Conservation (phyloP, 768 basidiomycete genomes). For the Panaeolus cyanescens region DNA sequence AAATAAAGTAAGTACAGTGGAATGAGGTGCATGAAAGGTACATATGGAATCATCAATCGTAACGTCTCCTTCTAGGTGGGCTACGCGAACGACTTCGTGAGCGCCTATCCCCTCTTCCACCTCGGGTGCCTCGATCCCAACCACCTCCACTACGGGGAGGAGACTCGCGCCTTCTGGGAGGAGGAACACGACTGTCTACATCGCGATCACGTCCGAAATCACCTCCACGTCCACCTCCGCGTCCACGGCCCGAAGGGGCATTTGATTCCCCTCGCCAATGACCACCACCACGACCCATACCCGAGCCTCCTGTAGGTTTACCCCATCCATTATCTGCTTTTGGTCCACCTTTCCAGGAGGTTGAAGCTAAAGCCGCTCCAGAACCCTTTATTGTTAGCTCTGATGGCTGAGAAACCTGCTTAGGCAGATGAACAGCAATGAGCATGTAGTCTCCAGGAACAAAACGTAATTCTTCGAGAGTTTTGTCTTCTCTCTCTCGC, state of each 20-base stretch:
- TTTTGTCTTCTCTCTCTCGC: conserved; percentile 63
- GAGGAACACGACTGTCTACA: conserved; percentile 43
- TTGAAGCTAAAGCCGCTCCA: conserved; percentile 27
- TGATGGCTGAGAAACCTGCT: conserved; percentile 52
- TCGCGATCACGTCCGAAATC: conserved; percentile 34
- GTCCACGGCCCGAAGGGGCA: conserved; percentile 42
- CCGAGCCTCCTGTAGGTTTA: conserved; percentile 34
- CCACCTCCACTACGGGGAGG: conserved; percentile 47
- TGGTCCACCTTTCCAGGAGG: conserved; percentile 35
- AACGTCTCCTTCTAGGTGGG: conserved; percentile 42
- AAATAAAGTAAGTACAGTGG: conserved; percentile 2
- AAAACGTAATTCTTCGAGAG: conserved; percentile 78
- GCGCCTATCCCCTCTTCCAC: conserved; percentile 40
- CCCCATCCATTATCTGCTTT: conserved; percentile 54
- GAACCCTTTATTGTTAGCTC: conserved; percentile 59
- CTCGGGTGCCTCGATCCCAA: conserved; percentile 35
- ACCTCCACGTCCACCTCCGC: conserved; percentile 36
- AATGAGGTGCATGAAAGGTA: conserved; percentile 2
- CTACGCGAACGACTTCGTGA: conserved; percentile 42
- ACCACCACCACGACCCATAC: conserved; percentile 56
- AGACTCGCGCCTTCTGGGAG: conserved; percentile 46
- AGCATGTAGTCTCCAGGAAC: conserved; percentile 81
- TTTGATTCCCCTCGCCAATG: conserved; percentile 79
- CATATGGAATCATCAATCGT: conserved; percentile 25
- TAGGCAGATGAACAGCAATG: conserved; percentile 75